Evolutionary conservation across 1,284 basidiomycete species (phyloP).

Genomic region (Ustilago curta): DNA sequence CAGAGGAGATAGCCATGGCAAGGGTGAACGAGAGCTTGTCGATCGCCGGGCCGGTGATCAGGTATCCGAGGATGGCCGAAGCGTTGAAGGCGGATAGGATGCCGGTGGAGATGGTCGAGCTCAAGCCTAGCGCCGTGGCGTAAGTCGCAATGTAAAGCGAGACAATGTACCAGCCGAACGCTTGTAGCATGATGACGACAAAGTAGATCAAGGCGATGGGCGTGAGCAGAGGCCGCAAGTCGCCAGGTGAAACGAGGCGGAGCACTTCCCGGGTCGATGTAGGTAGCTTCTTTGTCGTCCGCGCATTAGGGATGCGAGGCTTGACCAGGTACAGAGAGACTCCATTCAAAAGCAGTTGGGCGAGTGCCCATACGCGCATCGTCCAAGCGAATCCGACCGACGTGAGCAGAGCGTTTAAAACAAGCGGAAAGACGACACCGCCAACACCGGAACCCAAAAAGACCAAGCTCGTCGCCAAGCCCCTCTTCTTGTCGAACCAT

Average conservation of each 20-base stretch:
- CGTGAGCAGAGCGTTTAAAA: slow-evolving; percentile 37
- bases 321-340: slow-evolving; percentile 29
- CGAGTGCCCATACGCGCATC: slow-evolving; percentile 42
- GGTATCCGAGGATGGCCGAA: slow-evolving; percentile 50
- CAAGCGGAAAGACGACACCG: slow-evolving; percentile 50
- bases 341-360: slow-evolving; percentile 36
- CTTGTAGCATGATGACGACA: slow-evolving; percentile 41
- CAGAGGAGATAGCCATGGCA: slow-evolving; percentile 41
- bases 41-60: slow-evolving; percentile 41
- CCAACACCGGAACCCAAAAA: slow-evolving; percentile 49
- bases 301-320: slow-evolving; percentile 13
- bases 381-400: slow-evolving; percentile 54
- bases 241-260: slow-evolving; percentile 10
- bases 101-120: slow-evolving; percentile 41
- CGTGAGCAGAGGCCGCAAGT: slow-evolving; percentile 12
- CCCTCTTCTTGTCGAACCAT: slow-evolving; percentile 55
- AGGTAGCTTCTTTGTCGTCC: slow-evolving; percentile 1
- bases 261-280: slow-evolving; percentile 8
- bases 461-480: slow-evolving; percentile 50
- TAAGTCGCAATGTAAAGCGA: slow-evolving; percentile 56
- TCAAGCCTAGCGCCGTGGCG: slow-evolving; percentile 45
- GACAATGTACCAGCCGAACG: slow-evolving; percentile 50
- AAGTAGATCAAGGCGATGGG: slow-evolving; percentile 24
- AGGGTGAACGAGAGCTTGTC: slow-evolving; percentile 41
- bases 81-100: slow-evolving; percentile 62